Conservation (phyloP, 1,139 yeast genomes). For the Hyphopichia khmerensis region DNA sequence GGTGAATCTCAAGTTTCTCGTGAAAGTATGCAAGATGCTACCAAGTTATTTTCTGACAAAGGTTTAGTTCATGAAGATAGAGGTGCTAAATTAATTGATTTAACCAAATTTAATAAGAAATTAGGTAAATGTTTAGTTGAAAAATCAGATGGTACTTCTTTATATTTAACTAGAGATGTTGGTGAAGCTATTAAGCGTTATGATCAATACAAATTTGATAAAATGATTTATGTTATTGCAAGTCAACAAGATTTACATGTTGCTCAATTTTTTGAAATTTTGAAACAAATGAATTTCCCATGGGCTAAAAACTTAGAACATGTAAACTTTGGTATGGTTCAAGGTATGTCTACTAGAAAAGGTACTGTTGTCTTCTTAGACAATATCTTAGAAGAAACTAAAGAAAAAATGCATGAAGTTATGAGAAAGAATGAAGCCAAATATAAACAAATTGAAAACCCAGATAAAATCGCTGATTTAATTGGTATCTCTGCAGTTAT, state of each 20-base stretch:
- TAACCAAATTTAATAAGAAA: constrained; percentile 84
- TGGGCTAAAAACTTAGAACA: constrained; percentile 85
- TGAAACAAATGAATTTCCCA: constrained; percentile 86
- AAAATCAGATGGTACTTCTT: constrained; percentile 93
- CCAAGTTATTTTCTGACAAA: constrained; percentile 61
- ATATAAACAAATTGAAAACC: constrained; percentile 91
- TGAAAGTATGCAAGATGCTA: constrained; percentile 68
- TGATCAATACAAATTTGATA: constrained; percentile 81
- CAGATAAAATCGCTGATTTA: constrained; percentile 93
- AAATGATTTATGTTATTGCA: constrained; percentile 95
- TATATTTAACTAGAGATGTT: constrained; percentile 93
- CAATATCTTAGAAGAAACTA: constrained; percentile 89
- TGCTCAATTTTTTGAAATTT: constrained; percentile 92
- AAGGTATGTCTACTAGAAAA: constrained; percentile 97
- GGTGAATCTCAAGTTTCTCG: constrained; percentile 95
- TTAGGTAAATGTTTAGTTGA: constrained; percentile 92
- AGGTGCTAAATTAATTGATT: constrained; percentile 89
- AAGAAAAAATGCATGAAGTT: constrained; percentile 94
- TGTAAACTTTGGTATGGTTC: constrained; percentile 96
- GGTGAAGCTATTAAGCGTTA: constrained; percentile 96
- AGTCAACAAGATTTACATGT: constrained; percentile 93
- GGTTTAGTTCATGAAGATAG: constrained; percentile 80
- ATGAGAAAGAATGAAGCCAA: constrained; percentile 92
- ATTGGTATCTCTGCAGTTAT: constrained; percentile 97
- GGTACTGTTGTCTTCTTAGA: constrained; percentile 98